Evolutionary conservation across 148 eudicot species (phyloP).

Genomic region (Rhododendron henanense): DNA sequence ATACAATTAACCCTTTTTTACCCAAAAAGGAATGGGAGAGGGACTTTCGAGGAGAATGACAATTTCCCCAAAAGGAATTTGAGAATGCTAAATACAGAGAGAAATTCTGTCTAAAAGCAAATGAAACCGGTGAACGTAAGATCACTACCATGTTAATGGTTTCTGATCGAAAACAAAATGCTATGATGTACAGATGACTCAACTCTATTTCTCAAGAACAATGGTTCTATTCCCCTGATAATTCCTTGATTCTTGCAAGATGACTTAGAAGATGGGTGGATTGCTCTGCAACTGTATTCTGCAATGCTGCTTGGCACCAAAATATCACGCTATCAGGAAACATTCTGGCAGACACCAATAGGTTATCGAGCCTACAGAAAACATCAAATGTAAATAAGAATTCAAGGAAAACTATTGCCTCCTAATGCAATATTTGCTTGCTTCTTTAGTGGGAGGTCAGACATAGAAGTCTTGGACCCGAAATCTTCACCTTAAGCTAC

Average conservation of each 20-base stretch:
- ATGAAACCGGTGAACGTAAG: background rate
- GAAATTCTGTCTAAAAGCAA: background rate
- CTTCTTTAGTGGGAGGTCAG: background rate
- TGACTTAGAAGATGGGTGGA: background rate
- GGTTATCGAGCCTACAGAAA: background rate
- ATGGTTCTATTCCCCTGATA: background rate
- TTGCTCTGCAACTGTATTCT: background rate
- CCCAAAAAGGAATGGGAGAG: no score
- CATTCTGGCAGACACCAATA: background rate
- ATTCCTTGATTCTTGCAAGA: background rate
- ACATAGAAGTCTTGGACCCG: background rate
- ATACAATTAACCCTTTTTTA: no score
- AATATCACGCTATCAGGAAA: background rate
- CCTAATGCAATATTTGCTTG: background rate
- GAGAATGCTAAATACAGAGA: background rate
- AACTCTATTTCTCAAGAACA: background rate
- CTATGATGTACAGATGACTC: background rate
- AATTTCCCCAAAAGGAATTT: background rate
- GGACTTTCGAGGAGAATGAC: no score
- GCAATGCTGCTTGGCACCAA: background rate
- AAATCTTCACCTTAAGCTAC: background rate
- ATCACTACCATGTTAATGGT: background rate
- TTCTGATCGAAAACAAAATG: background rate
- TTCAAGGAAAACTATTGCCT: background rate
- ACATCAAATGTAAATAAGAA: background rate